A percentile compares a stretch with the other conserved stretches of the same genome.
Conservation (phyloP, 306 rosid genomes). For the Quercus aquifolioides region DNA sequence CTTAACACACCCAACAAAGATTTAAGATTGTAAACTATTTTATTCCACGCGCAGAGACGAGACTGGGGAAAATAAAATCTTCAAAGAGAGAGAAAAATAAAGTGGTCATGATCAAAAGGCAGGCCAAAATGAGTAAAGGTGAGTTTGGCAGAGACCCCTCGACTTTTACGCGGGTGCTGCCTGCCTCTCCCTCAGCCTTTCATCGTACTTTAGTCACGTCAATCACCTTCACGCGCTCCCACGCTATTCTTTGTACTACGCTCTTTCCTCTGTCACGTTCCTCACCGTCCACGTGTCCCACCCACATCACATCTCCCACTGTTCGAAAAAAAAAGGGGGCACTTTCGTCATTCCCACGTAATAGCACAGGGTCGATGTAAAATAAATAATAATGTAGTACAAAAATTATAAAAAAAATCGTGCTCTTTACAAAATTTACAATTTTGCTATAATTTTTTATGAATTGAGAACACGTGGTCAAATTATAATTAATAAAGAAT, state of each 20-base stretch:
- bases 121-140: not conserved
- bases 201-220: constrained; percentile 84
- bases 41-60: not conserved
- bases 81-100: too few relatives aligned
- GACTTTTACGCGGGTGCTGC: constrained; percentile 65
- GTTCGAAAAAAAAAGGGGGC: not conserved
- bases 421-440: too few relatives aligned
- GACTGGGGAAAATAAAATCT: not conserved
- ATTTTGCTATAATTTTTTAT: too few relatives aligned
- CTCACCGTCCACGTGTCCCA: constrained; percentile 18
- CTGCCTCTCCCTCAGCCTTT: constrained; percentile 41
- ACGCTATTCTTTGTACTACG: not conserved
- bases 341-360: not conserved
- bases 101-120: not conserved
- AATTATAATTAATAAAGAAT: too few relatives aligned
- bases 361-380: not conserved
- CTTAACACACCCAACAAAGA: not conserved
- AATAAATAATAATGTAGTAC: not conserved
- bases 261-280: not conserved
- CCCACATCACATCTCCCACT: not conserved
- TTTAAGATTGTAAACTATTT: too few relatives aligned
- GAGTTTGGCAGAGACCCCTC: constrained; percentile 40
- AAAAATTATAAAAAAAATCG: too few relatives aligned
- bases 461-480: too few relatives aligned
- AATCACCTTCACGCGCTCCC: constrained; percentile 51